These are phyloP conservation scores for Krasilnikovozyma curviuscula DNA, from an alignment of 768 basidiomycete genomes.

Conservation along the genomic window DNA sequence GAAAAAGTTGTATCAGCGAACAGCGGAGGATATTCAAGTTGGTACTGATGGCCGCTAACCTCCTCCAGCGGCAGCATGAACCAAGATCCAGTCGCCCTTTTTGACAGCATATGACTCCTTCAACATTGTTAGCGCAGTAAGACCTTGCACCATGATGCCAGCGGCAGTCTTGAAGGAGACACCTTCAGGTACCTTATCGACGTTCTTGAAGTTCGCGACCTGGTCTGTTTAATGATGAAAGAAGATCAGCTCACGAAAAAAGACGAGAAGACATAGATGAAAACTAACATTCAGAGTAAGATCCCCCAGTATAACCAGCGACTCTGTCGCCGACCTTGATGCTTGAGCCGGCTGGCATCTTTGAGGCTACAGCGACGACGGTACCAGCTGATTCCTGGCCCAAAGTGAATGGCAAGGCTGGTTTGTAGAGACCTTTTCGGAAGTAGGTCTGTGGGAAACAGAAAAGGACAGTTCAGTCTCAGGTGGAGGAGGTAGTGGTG, in stretches of 20 bases:
- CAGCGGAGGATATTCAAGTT: conserved; percentile 32
- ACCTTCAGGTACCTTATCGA: background rate
- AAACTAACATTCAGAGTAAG: too few species aligned
- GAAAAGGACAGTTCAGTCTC: background rate
- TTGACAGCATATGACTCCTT: conserved; percentile 73
- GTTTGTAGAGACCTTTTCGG: conserved; percentile 35
- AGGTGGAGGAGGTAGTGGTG: background rate
- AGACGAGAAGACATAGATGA: too few species aligned
- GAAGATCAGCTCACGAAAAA: background rate
- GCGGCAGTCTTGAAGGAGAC: conserved; percentile 46
- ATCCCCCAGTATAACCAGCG: too few species aligned
- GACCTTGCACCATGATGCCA: conserved; percentile 48
- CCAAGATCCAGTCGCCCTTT: conserved; percentile 48
- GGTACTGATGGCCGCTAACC: background rate
- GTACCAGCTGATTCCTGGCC: conserved; percentile 65
- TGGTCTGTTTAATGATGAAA: too few species aligned
- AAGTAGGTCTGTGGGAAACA: conserved; percentile 39
- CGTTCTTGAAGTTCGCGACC: conserved; percentile 1
- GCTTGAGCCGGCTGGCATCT: conserved; percentile 43
- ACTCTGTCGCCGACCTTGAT: conserved; percentile 54
- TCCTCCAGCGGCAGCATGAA: conserved; percentile 40
- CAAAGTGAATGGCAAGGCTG: conserved; percentile 42
- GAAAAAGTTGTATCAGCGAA: too few species aligned
- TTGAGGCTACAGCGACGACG: conserved; percentile 52
- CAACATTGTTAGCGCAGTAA: conserved; percentile 58